These are phyloP conservation scores for Madurella fahalii DNA, from an alignment of 2,329 filamentous ascomycete genomes.

Conservation along the genomic window DNA sequence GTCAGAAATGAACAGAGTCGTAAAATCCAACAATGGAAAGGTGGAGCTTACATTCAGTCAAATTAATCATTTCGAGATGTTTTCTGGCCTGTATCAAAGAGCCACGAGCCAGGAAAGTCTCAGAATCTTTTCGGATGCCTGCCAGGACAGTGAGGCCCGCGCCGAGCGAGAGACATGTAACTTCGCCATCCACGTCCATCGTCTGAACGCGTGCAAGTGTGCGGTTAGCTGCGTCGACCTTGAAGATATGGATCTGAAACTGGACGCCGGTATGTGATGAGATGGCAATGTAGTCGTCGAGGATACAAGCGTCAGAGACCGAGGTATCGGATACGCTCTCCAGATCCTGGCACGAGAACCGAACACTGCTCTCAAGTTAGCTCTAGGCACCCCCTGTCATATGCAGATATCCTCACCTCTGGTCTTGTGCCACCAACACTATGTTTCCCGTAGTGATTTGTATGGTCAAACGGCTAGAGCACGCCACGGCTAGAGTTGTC, in stretches of 20 bases:
- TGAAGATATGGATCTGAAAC: constrained; percentile 40
- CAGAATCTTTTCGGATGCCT: constrained; percentile 33
- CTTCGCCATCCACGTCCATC: constrained; percentile 42
- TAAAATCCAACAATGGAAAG: background rate
- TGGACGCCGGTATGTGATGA: constrained; percentile 36
- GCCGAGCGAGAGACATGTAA: constrained; percentile 45
- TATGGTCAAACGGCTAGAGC: constrained; percentile 38
- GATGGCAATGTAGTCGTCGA: constrained; percentile 38
- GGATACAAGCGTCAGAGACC: constrained; percentile 43
- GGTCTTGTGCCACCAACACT: constrained; percentile 40
- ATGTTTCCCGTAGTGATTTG: constrained; percentile 52
- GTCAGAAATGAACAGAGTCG: background rate
- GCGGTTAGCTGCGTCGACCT: constrained; percentile 30
- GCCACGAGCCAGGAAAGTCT: constrained; percentile 34
- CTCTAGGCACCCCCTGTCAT: background rate
- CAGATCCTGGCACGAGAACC: constrained; percentile 14
- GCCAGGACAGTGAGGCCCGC: constrained; percentile 25
- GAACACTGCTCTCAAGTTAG: constrained; percentile 14
- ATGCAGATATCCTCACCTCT: constrained; percentile 2
- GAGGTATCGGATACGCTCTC: background rate
- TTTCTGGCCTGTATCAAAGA: constrained; percentile 8
- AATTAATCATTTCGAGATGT: constrained; percentile 15
- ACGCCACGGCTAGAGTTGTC: constrained; percentile 47
- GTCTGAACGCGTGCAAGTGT: constrained; percentile 27
- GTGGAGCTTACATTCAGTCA: constrained; percentile 25